Evolutionary conservation across 176 grass and related monocot species (phyloP), one percentile per base, ranked within the genome.

Genomic region (Secale cereale): DNA sequence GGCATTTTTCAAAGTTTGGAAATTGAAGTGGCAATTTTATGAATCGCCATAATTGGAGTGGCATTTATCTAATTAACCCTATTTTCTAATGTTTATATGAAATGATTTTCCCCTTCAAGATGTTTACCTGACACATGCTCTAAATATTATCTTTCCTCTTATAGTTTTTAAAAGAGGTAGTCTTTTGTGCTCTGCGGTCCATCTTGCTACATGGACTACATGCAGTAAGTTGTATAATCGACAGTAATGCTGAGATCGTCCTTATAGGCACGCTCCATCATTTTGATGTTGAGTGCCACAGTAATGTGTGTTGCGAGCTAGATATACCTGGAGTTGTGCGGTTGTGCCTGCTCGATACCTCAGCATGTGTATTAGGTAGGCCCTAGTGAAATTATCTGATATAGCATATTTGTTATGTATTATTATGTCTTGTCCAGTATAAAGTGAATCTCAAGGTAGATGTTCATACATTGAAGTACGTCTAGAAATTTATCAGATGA

Each of bases 401-500:
- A 32, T 50, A 48, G 27, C 22, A 22, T 4, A 17, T 76, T 52
- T 76, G 27, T 32, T 54, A 73, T 83, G 73, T 8, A 37, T 50
- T 1, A 50, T 29, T 13, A 25, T 88, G 73, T 70, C 9, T 75
- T 81, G 10, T 81, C 11, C 62, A 29, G 22, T 81, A 43, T 9
- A 9, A 25, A 40, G n/a, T 39, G 54, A 15, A 43, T 29, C 71
- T 65, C 32, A 66, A 66, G 70, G 78, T 76, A 87, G 41, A 76
- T 78, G 17, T 54, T 54, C 45, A 31, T 43, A 78, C 6, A 70
- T 15, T 70, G 3, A 56, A 29, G 19, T 65, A 17, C 52, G n/a
- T 65, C 22, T 60, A 74, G 17, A 82, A 65, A 45, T 85, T 75
- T 80, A 60, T 76, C 36, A 70, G 57, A 60, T 66, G 33, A 80